phyloP scores from a whole-genome alignment of 2,329 filamentous ascomycete species.

The Calonectria hongkongensis region DNA sequence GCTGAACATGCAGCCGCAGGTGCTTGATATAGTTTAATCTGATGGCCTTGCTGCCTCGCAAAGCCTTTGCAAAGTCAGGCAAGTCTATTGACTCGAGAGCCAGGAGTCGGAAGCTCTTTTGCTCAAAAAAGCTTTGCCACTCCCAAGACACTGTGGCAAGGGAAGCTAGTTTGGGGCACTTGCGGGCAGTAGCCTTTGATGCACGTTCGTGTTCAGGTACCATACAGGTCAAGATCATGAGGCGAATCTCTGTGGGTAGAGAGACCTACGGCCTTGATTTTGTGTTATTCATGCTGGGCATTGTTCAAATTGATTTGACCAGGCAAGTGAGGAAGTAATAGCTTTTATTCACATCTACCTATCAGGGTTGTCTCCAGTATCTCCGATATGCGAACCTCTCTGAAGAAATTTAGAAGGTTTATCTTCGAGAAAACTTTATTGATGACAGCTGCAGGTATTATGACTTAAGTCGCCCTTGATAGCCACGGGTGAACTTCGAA shows the following conservation, averaged over 20 bases:
- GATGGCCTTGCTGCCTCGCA: slow-evolving; percentile 12
- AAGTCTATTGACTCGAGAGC: slow-evolving; percentile 33
- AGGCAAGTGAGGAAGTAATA: too few species aligned
- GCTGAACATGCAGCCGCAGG: slow-evolving; percentile 29
- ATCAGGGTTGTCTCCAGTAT: too few species aligned
- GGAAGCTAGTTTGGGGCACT: slow-evolving; percentile 1
- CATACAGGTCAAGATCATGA: slow-evolving; percentile 26
- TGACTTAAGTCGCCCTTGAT: too few species aligned
- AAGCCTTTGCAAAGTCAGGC: not conserved
- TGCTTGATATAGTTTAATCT: slow-evolving; percentile 37
- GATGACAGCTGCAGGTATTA: too few species aligned
- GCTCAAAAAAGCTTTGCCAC: slow-evolving; percentile 44
- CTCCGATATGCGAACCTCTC: too few species aligned
- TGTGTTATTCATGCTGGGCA: slow-evolving; percentile 19
- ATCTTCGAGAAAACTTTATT: too few species aligned
- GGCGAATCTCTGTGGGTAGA: slow-evolving; percentile 37
- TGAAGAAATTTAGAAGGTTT: too few species aligned
- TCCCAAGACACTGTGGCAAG: slow-evolving; percentile 40
- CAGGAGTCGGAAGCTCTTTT: slow-evolving; percentile 33
- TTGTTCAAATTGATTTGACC: slow-evolving; percentile 10
- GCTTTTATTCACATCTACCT: too few species aligned
- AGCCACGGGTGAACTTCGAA: too few species aligned
- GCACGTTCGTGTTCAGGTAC: not conserved
- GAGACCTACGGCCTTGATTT: slow-evolving; percentile 23
- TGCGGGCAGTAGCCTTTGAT: not conserved